These are phyloP conservation scores for Hemisphaericaspora subhashii DNA, from an alignment of 1,139 yeast species.

Conservation along the genomic window DNA sequence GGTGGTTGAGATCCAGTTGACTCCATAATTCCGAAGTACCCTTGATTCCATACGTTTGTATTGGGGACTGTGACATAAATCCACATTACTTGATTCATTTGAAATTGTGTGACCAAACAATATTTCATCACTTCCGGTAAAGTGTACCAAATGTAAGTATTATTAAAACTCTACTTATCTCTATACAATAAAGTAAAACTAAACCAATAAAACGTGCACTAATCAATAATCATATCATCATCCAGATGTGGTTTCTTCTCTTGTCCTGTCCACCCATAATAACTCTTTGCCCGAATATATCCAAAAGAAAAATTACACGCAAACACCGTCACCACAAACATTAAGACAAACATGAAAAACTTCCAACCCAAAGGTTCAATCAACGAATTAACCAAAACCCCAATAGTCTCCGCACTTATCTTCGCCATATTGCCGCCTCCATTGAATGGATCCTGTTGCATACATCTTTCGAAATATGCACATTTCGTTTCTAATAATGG, in stretches of 20 bases:
- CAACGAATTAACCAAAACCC: conserved; percentile 60
- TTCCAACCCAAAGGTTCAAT: conserved; percentile 64
- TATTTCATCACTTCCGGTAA: too few relatives aligned
- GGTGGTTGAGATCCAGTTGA: too few relatives aligned
- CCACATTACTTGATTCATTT: too few relatives aligned
- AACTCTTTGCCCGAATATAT: conserved; percentile 45
- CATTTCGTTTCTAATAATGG: conserved; percentile 62
- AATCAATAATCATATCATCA: conserved; percentile 3
- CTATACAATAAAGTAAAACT: too few relatives aligned
- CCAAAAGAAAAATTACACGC: conserved; percentile 46
- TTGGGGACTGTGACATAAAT: too few relatives aligned
- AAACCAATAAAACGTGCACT: too few relatives aligned
- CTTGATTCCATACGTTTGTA: too few relatives aligned
- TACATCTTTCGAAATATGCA: conserved; percentile 60
- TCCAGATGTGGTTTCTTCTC: neutral
- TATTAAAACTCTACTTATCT: too few relatives aligned
- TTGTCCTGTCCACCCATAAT: conserved; percentile 30
- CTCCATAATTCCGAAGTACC: too few relatives aligned
- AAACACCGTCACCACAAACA: conserved; percentile 29
- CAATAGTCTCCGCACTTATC: conserved; percentile 64
- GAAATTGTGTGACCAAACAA: too few relatives aligned
- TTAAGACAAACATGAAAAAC: conserved; percentile 45
- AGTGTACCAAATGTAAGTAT: too few relatives aligned
- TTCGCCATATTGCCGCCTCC: conserved; percentile 45
- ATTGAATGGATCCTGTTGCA: conserved; percentile 52